phyloP scores from a whole-genome alignment of 2,329 filamentous ascomycete genomes.

The Aphanocladium album region DNA sequence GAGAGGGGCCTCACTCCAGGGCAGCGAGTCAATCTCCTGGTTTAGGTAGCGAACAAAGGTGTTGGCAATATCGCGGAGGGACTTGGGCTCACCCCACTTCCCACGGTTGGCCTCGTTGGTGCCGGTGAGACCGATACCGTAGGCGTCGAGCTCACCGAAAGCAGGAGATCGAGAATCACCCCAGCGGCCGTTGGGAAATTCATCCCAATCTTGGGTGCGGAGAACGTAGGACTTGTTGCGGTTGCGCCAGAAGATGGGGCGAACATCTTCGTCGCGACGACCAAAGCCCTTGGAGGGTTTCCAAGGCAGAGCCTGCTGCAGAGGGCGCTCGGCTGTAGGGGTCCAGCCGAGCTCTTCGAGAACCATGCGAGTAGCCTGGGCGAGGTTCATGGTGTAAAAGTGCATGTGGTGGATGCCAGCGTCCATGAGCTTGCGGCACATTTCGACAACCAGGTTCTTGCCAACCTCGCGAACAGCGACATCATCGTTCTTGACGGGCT shows the following conservation, averaged over 20 bases:
- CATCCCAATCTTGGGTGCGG: conserved; percentile 97
- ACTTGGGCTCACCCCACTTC: conserved; percentile 83
- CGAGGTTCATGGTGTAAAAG: conserved; percentile 99
- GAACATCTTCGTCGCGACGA: conserved; percentile 87
- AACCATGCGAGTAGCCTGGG: conserved; percentile 88
- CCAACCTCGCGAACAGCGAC: conserved; percentile 86
- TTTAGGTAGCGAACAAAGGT: conserved; percentile 83
- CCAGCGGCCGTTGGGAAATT: conserved; percentile 98
- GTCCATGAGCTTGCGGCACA: conserved; percentile 82
- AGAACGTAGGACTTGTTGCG: conserved; percentile 92
- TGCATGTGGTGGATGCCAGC: conserved; percentile 84
- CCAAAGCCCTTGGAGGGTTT: conserved; percentile 87
- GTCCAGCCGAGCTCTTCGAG: conserved; percentile 83
- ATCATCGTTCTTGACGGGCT: conserved; percentile 96
- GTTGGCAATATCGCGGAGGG: conserved; percentile 71
- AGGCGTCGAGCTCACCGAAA: conserved; percentile 91
- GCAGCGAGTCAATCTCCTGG: conserved; percentile 73
- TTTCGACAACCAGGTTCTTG: conserved; percentile 77
- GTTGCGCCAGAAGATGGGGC: conserved; percentile 98
- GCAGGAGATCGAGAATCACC: conserved; percentile 94
- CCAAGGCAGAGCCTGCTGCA: conserved; percentile 92
- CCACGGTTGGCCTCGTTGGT: conserved; percentile 95
- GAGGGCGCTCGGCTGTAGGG: conserved; percentile 69
- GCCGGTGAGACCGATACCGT: conserved; percentile 88
- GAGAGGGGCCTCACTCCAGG: conserved; percentile 91